Evolutionary conservation across 179 eudicot species (phyloP), one percentile per base, ranked within the genome.

Genomic region (Nepenthes alata): DNA sequence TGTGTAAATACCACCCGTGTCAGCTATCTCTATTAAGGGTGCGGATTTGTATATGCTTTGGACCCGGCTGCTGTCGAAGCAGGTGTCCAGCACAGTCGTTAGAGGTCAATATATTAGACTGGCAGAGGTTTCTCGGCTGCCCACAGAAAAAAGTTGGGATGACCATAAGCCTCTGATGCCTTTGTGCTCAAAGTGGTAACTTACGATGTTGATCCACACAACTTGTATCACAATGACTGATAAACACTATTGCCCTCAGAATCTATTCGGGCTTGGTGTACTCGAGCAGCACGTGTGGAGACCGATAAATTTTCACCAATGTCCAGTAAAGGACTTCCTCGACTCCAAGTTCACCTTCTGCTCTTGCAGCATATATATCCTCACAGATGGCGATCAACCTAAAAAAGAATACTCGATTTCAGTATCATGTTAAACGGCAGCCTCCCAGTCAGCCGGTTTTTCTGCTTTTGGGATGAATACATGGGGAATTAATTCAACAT

Each of bases 251-350:
- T 6, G 16, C 16, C 13, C 47, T 11, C 50, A 7, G 36, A 39
- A 66, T 58, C 77, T 86, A 88, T 71, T 91, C 95, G 34, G 82
- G 77, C 69, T 91, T 88, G 35, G 98, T 91, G 67, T 88, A 86
- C 78, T 91, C 95, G 41, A 91, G 89, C 68, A 91, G 78, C 98
- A 91, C 86, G 68, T 91, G 98, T 2, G 96, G 96, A 2, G 98
- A 91, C 66, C 95, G 69, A 82, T 91, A 88, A 13, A 91, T 91
- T 78, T 88, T 88, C 52, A 88, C 85, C 51, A 88, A 52, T 37
- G 96, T 91, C 98, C 98, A 91, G 74, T 91, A 91, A 34, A 91
- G 85, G 59, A 88, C 89, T 81, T 88, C 98, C 75, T 91, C 96
- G 10, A 91, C 89, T 77, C 81, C 96, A 61, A 91, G 86, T 68